These are phyloP conservation scores for Rhodofomes roseus DNA, from an alignment of 1,284 basidiomycete species.

Conservation along the genomic window DNA sequence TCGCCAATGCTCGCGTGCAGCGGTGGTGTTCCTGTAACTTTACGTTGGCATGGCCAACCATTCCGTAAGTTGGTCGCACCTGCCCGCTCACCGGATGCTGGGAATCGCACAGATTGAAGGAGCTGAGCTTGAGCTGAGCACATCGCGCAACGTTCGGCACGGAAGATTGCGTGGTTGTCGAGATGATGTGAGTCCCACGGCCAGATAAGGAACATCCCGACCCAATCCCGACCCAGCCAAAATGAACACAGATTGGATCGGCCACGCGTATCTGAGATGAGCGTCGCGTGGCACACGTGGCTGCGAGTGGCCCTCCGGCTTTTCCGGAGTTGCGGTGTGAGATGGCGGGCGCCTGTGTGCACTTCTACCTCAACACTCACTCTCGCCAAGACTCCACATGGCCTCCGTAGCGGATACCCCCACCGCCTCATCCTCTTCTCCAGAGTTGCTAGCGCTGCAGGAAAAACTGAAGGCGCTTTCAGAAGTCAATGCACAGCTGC, in stretches of 20 bases:
- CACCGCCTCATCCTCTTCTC: background rate
- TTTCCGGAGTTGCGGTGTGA: background rate
- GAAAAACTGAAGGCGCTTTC: constrained; percentile 31
- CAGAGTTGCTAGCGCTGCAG: constrained; percentile 3
- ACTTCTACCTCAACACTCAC: background rate
- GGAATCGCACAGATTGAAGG: too few species aligned
- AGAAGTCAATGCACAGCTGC: constrained; percentile 41
- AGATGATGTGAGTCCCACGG: background rate
- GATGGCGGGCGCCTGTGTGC: background rate
- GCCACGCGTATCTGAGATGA: background rate
- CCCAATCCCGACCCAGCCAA: background rate
- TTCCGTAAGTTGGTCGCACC: too few species aligned
- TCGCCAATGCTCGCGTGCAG: background rate
- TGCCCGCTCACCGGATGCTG: too few species aligned
- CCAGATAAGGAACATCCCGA: background rate
- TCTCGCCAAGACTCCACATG: background rate
- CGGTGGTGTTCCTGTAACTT: background rate
- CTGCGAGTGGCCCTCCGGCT: background rate
- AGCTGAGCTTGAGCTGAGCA: too few species aligned
- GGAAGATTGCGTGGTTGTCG: background rate
- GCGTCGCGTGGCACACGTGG: background rate
- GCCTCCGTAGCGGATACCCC: background rate
- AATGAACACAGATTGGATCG: background rate
- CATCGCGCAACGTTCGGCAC: too few species aligned
- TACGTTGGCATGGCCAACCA: background rate